Evolutionary conservation across 352 stramenopile species (phyloP).

Genomic region (Phytophthora pluvialis): DNA sequence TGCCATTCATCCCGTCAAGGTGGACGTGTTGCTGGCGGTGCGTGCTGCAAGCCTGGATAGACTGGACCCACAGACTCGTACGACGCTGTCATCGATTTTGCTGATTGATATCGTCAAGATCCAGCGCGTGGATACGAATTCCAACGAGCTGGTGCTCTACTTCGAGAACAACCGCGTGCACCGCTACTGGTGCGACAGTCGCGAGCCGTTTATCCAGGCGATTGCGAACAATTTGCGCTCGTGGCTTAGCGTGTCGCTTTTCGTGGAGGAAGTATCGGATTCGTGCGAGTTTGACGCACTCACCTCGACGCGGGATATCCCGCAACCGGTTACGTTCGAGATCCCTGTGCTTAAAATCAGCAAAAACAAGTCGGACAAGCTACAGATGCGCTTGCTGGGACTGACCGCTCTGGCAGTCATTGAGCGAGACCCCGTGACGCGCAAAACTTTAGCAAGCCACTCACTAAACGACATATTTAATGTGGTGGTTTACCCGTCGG

Average conservation of each 20-base stretch:
- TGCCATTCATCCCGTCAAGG: constrained; percentile 67
- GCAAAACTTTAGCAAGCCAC: constrained; percentile 70
- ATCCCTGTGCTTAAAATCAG: constrained; percentile 87
- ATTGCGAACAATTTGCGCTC: constrained; percentile 89
- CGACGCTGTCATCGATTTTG: constrained; percentile 82
- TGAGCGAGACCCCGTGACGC: constrained; percentile 76
- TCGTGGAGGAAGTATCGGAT: constrained; percentile 87
- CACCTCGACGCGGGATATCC: constrained; percentile 77
- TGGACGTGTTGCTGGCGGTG: constrained; percentile 78
- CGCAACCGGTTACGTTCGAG: constrained; percentile 83
- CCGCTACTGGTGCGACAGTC: constrained; percentile 87
- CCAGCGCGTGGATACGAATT: constrained; percentile 85
- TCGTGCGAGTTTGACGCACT: constrained; percentile 86
- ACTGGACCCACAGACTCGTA: constrained; percentile 65
- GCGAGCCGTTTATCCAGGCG: constrained; percentile 87
- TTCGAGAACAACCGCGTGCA: constrained; percentile 89
- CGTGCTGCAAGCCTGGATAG: constrained; percentile 80
- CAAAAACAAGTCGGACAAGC: constrained; percentile 74
- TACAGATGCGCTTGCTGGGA: constrained; percentile 78
- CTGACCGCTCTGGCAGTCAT: constrained; percentile 74
- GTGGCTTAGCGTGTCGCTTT: constrained; percentile 81
- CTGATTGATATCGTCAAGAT: constrained; percentile 91
- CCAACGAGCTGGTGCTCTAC: constrained; percentile 84
- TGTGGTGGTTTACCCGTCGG: constrained; percentile 85
- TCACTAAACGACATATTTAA: constrained; percentile 87